phyloP scores from a whole-genome alignment of 2,329 filamentous ascomycete species.

The Alternaria sp. region DNA sequence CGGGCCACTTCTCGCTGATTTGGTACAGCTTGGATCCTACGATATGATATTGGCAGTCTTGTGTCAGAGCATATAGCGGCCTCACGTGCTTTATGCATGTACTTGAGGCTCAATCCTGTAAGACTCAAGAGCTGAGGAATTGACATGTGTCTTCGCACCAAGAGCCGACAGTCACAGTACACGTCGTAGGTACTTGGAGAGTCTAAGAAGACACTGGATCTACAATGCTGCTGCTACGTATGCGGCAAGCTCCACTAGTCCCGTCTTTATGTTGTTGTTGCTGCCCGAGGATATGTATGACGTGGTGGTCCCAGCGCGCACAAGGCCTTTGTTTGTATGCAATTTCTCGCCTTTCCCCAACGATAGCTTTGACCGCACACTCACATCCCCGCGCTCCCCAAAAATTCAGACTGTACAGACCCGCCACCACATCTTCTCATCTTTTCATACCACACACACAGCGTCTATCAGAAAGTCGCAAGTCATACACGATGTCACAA shows the following conservation, averaged over 20 bases:
- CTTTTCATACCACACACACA: background rate
- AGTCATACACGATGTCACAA: background rate
- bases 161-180: background rate
- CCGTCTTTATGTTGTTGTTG: background rate
- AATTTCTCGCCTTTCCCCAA: background rate
- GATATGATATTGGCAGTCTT: background rate
- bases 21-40: background rate
- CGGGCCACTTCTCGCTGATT: background rate
- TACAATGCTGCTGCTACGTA: background rate
- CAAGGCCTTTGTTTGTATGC: background rate
- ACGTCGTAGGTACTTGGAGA: background rate
- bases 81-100: background rate
- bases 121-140: background rate
- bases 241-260: too few relatives aligned
- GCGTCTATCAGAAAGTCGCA: background rate
- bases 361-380: background rate
- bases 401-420: background rate
- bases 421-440: background rate
- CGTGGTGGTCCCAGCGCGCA: background rate
- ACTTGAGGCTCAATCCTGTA: background rate
- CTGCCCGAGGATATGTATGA: background rate
- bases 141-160: background rate
- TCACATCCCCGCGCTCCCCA: background rate
- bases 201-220: background rate
- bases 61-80: background rate